phyloP scores from a whole-genome alignment of 2,329 filamentous ascomycete species.

The Penicillium sp. region DNA sequence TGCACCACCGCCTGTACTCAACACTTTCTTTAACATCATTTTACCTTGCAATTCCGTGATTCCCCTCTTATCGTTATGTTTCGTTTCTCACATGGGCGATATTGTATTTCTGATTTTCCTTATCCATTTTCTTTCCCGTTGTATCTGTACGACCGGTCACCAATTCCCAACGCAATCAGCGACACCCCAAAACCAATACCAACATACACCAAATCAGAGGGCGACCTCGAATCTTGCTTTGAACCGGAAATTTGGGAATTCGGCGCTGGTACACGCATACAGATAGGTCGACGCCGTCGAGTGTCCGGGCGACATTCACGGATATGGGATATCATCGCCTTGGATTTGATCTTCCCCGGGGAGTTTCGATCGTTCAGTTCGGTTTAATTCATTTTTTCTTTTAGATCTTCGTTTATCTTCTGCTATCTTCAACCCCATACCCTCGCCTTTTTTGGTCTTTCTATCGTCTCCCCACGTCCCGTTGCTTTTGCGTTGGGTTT shows the following conservation, averaged over 20 bases:
- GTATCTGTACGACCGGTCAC: constrained; percentile 1
- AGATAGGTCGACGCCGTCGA: neutral
- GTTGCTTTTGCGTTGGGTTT: constrained; percentile 1
- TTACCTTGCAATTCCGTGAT: neutral
- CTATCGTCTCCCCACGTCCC: constrained; percentile 10
- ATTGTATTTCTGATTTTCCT: neutral
- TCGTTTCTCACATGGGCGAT: neutral
- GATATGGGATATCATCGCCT: constrained; percentile 4
- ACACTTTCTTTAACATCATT: neutral
- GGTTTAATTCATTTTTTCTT: constrained; percentile 1
- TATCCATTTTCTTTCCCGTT: neutral
- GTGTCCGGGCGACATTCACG: neutral
- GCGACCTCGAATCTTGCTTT: constrained; percentile 25
- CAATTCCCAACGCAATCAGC: constrained; percentile 1
- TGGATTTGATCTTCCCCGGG: constrained; percentile 1
- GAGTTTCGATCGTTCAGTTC: constrained; percentile 7
- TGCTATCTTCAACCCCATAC: constrained; percentile 13
- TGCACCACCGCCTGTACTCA: neutral
- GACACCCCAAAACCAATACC: neutral
- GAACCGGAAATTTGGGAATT: constrained; percentile 11
- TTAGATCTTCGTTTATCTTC: constrained; percentile 6
- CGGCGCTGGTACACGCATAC: constrained; percentile 10
- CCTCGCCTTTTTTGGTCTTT: constrained; percentile 13
- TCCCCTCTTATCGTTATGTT: neutral
- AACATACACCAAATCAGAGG: constrained; percentile 18